Conservation (phyloP, 768 basidiomycete genomes). For the Termitomyces heimii region DNA sequence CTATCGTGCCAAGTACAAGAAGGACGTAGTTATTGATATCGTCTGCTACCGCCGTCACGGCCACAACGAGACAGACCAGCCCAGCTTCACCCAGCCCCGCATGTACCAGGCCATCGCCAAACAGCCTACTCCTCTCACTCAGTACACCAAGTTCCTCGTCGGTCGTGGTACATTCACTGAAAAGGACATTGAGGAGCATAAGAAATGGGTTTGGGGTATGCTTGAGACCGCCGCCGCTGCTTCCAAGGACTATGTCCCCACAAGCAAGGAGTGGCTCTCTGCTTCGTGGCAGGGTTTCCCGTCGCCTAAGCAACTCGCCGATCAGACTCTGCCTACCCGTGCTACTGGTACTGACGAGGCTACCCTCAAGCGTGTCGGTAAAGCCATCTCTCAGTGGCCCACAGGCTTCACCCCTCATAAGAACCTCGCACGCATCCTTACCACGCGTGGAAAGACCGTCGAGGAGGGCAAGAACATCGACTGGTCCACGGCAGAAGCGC, state of each 20-base stretch:
- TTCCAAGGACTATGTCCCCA: slow-evolving; percentile 92
- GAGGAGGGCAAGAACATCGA: slow-evolving; percentile 91
- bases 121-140: slow-evolving; percentile 85
- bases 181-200: slow-evolving; percentile 96
- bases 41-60: slow-evolving; percentile 98
- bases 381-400: slow-evolving; percentile 83
- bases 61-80: slow-evolving; percentile 99
- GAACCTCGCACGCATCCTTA: slow-evolving; percentile 91
- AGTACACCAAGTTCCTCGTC: slow-evolving; percentile 88
- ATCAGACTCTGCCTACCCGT: slow-evolving; percentile 86
- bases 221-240: slow-evolving; percentile 93
- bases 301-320: slow-evolving; percentile 91
- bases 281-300: slow-evolving; percentile 99
- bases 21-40: slow-evolving; percentile 97
- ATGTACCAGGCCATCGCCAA: slow-evolving; percentile 98
- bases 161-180: slow-evolving; percentile 92
- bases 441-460: slow-evolving; percentile 82
- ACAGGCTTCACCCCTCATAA: slow-evolving; percentile 82
- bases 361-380: slow-evolving; percentile 78
- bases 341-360: slow-evolving; percentile 77
- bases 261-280: slow-evolving; percentile 95
- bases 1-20: slow-evolving; percentile 97
- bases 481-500: slow-evolving; percentile 97
- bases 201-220: slow-evolving; percentile 99
- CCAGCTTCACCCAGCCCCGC: slow-evolving; percentile 95